Base-by-base conservation (phyloP, 257 asterid species). In the Salvia splendens region DNA sequence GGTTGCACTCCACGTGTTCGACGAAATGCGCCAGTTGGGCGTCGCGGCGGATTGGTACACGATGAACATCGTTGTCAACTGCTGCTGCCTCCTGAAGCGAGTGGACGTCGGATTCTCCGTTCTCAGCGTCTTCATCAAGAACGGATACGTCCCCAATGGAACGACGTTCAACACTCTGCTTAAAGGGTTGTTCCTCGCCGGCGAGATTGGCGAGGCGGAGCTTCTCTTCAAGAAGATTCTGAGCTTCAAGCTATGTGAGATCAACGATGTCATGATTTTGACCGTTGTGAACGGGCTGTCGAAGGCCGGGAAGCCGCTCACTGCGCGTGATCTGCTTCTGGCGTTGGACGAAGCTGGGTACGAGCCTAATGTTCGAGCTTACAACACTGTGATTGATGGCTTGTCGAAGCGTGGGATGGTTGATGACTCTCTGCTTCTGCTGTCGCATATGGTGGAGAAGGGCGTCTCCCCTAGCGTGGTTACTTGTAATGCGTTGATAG, bases 51-150 rank as follows among this genome's bases (percentile, higher is more conserved):
- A 61, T 60, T 75, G 28, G 35, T 77, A 63, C 67, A 71, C 74
- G 11, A 16, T 83, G 76, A 77, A 40, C 59, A 52, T 74, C 33
- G 70, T 60, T 10, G 69, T 70, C 11, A 60, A 70, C 28, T 70
- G 74, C 62, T 70, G 74, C 58, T 75, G 83, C 59, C 71, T 40
- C 12, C 8, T 73, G 64, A 53, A 71, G 64, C 80, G 72, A 4
- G 65, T 68, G 2, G 73, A 63, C 49, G 30, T 43, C n/a, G 85
- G 77, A 28, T 80, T 80, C 58, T 52, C 79, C 0, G 9, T 79
- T 6, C 8, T 82, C 36, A 73, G 80, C 24, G 8, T 60, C 17
- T 74, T 75, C 52, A 33, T 77, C 33, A 82, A 82, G 78, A 61
- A 33, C 40, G 85, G 81, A 16, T 28, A 20, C 64, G 36, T 41